Percentiles rank a stretch among this genome's conserved stretches.
Evolutionary conservation across 176 grass and related monocot genomes (phyloP).

Genomic region (Cenchrus purpureus): DNA sequence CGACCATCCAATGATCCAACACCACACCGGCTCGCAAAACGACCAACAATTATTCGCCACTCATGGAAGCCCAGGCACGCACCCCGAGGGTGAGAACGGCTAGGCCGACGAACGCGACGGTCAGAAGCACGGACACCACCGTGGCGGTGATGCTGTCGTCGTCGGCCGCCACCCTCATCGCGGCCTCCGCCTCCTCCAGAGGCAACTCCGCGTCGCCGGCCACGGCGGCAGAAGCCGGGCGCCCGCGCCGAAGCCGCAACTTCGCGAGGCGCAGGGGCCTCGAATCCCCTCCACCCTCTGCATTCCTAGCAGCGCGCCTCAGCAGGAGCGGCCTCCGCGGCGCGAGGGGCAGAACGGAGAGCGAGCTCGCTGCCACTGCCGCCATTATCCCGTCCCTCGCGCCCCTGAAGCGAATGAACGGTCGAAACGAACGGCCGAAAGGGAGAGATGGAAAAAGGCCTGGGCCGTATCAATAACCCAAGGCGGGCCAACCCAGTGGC

Average conservation of each 20-base stretch:
- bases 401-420: slow-evolving; percentile 42
- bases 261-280: slow-evolving; percentile 30
- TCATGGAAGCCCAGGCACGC: not conserved
- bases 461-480: not conserved
- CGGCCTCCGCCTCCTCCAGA: slow-evolving; percentile 46
- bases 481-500: not conserved
- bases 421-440: slow-evolving; percentile 36
- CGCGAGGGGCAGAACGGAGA: slow-evolving; percentile 34
- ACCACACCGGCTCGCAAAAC: not conserved
- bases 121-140: slow-evolving; percentile 56
- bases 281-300: not conserved
- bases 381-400: slow-evolving; percentile 56
- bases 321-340: slow-evolving; percentile 15
- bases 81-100: slow-evolving; percentile 67
- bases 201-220: slow-evolving; percentile 35
- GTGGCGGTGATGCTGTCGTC: slow-evolving; percentile 54
- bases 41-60: not conserved
- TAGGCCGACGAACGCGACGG: slow-evolving; percentile 59
- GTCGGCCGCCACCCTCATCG: slow-evolving; percentile 53
- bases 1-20: not conserved
- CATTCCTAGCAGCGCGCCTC: not conserved
- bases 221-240: not conserved
- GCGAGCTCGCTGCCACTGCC: slow-evolving; percentile 33
- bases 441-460: not conserved
- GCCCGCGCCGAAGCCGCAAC: slow-evolving; percentile 14